Percentiles rank a stretch among this genome's conserved stretches.
These are phyloP conservation scores for Bolboschoenoplectus hybrid DNA, from an alignment of 202 grass and related monocot species.

Conservation along the genomic window DNA sequence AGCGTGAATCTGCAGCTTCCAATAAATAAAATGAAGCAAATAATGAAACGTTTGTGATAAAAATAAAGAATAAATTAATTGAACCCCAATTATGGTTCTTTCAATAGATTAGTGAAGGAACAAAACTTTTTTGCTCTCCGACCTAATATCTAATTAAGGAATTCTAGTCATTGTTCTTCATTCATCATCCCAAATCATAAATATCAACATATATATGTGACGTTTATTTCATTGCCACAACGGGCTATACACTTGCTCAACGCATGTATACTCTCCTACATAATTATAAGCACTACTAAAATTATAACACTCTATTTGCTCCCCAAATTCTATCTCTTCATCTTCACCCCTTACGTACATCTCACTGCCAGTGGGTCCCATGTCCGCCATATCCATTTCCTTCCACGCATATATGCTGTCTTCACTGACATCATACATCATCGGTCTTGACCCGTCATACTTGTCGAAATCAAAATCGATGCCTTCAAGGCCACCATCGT, in stretches of 20 bases:
- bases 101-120: not conserved
- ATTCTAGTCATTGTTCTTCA: not conserved
- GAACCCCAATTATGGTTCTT: not conserved
- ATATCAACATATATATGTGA: not conserved
- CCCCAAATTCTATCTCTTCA: conserved; percentile 40
- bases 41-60: not conserved
- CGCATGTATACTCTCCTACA: not conserved
- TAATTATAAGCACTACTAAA: conserved; percentile 35
- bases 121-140: not conserved
- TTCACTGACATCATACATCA: conserved; percentile 41
- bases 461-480: conserved; percentile 44
- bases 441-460: conserved; percentile 31
- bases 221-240: conserved; percentile 55
- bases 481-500: conserved; percentile 32
- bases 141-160: not conserved
- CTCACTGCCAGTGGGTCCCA: not conserved
- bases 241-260: conserved; percentile 52
- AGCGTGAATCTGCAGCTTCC: too few species aligned
- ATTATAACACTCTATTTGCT: conserved; percentile 43
- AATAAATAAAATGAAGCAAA: not conserved
- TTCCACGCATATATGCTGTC: not conserved
- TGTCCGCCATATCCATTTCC: not conserved
- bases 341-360: conserved; percentile 45
- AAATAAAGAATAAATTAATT: not conserved
- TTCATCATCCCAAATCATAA: not conserved